phyloP scores from a whole-genome alignment of 176 grass and related monocot genomes.

The Oryza nivara region DNA sequence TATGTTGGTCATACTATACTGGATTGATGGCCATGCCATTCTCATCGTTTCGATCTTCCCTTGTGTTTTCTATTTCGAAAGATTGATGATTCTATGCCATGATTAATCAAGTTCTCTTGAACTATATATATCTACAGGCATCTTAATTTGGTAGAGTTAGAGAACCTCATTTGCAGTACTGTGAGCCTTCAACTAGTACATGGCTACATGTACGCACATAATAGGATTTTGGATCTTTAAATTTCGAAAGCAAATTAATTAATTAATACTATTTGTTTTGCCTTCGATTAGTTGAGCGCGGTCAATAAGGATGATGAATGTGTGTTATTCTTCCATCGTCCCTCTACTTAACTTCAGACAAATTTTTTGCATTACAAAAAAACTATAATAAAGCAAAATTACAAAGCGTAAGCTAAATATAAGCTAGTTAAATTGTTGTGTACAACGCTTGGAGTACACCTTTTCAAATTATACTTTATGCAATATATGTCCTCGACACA shows the following conservation, averaged over 20 bases:
- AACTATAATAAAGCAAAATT: neutral
- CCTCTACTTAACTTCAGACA: neutral
- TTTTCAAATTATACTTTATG: too few relatives aligned
- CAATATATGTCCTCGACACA: too few relatives aligned
- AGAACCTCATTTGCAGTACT: neutral
- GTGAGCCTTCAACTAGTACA: neutral
- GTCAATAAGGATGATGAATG: neutral
- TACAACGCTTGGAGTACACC: too few relatives aligned
- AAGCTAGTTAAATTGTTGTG: too few relatives aligned
- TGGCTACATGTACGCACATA: neutral
- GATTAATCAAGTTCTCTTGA: neutral
- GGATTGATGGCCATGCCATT: neutral
- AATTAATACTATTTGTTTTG: neutral
- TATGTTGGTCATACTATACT: neutral
- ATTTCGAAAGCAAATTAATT: neutral
- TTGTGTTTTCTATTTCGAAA: neutral
- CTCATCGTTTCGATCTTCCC: neutral
- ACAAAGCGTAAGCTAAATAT: too few relatives aligned
- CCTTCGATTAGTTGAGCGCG: neutral
- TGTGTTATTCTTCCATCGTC: neutral
- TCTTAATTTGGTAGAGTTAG: neutral
- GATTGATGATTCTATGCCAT: constrained; percentile 10
- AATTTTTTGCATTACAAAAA: neutral
- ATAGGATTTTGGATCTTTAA: neutral
- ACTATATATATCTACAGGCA: neutral